A percentile compares a stretch with the other conserved stretches of the same genome.
phyloP scores from a whole-genome alignment of 2,329 filamentous ascomycete genomes.

The Xylaria hypoxylon region DNA sequence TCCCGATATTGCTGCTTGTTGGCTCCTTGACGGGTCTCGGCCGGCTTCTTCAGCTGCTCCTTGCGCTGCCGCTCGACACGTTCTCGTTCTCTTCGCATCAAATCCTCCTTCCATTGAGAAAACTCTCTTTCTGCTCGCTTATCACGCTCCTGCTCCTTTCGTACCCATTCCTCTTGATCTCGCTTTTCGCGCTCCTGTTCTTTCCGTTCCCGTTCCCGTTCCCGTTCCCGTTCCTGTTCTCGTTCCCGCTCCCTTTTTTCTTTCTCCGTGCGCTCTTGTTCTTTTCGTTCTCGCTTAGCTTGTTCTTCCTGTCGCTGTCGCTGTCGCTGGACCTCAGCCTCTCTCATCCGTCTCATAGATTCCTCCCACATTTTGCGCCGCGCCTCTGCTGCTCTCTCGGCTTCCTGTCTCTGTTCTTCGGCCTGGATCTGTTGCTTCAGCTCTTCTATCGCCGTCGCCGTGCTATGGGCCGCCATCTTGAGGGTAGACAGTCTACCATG shows the following conservation, averaged over 20 bases:
- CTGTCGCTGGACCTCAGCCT: background rate
- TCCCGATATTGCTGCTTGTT: background rate
- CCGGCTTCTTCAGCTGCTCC: background rate
- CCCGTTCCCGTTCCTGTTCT: background rate
- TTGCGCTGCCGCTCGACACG: background rate
- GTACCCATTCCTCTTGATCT: background rate
- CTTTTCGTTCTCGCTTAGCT: background rate
- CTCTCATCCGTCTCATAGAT: background rate
- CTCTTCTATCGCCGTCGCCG: background rate
- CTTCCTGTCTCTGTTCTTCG: constrained; percentile 8
- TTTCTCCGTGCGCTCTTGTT: background rate
- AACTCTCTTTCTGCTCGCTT: background rate
- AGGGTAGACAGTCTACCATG: background rate
- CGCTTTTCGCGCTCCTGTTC: background rate
- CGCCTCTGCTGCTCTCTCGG: constrained; percentile 1
- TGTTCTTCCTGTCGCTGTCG: background rate
- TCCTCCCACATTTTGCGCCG: constrained; percentile 10
- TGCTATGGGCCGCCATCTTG: background rate
- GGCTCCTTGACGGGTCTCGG: background rate
- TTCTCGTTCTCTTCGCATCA: background rate
- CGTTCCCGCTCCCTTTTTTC: background rate
- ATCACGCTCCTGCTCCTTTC: background rate
- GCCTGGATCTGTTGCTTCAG: constrained; percentile 1
- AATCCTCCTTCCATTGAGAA: background rate
- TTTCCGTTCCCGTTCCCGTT: constrained; percentile 4